Evolutionary conservation across 495 filamentous ascomycete genomes (phyloP).

Genomic region (Usnea hakonensis): DNA sequence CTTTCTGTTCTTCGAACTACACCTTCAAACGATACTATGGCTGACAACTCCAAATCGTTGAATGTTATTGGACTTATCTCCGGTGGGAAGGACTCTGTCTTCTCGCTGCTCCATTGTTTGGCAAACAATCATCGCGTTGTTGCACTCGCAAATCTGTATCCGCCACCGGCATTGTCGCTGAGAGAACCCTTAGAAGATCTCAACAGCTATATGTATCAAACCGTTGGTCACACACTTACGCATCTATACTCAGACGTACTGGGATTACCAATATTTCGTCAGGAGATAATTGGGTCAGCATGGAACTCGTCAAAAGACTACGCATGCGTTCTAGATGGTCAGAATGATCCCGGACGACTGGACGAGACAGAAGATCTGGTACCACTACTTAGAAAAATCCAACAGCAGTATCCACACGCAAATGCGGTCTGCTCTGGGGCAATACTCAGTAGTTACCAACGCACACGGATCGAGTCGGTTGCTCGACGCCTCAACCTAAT

Average conservation of each 20-base stretch:
- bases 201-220: conserved; percentile 99
- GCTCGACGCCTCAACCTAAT: conserved; percentile 66
- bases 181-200: conserved; percentile 43
- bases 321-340: conserved; percentile 8
- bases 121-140: conserved; percentile 78
- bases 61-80: conserved; percentile 91
- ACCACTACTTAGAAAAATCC: conserved; percentile 58
- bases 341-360: conserved; percentile 1
- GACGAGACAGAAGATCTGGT: conserved; percentile 89
- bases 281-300: conserved; percentile 59
- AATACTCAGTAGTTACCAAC: conserved; percentile 90
- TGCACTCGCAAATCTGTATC: conserved; percentile 82
- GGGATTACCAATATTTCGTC: conserved; percentile 69
- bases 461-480: conserved; percentile 86
- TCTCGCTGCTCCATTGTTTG: conserved; percentile 81
- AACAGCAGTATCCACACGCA: conserved; percentile 57
- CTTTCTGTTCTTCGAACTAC: not conserved
- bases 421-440: conserved; percentile 86
- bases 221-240: conserved; percentile 79
- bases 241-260: conserved; percentile 77
- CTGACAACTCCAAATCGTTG: conserved; percentile 32
- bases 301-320: conserved; percentile 60
- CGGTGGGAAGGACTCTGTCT: conserved; percentile 95
- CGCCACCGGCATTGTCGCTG: conserved; percentile 31
- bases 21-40: not conserved